These are phyloP conservation scores for Arabidopsis thaliana DNA, from an alignment of 345 rosid species.

Conservation along the genomic window TAIR10.1 NC_003076.8:22818001-22818500, in stretches of 20 bases:
- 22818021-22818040: constrained; percentile 31
- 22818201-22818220: constrained; percentile 25
- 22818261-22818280: constrained; percentile 50
- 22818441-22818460: constrained; percentile 75
- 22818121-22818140: constrained; percentile 2
- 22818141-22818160: constrained; percentile 28
- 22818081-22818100: constrained; percentile 10
- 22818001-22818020: constrained; percentile 10
- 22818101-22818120: constrained; percentile 22
- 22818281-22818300: constrained; percentile 83
- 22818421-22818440: constrained; percentile 66
- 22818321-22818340: constrained; percentile 87
- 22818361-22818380: constrained; percentile 42
- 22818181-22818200: not conserved
- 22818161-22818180: not conserved
- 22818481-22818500: constrained; percentile 72
- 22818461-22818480: constrained; percentile 91
- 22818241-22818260: constrained; percentile 56
- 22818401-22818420: constrained; percentile 37
- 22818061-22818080: not conserved
- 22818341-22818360: constrained; percentile 58
- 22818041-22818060: constrained; percentile 20
- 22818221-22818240: constrained; percentile 14
- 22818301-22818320: constrained; percentile 69
- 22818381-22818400: not conserved